These are phyloP conservation scores for Cicer chorassanicum DNA, from an alignment of 306 rosid species.

Conservation along the genomic window DNA sequence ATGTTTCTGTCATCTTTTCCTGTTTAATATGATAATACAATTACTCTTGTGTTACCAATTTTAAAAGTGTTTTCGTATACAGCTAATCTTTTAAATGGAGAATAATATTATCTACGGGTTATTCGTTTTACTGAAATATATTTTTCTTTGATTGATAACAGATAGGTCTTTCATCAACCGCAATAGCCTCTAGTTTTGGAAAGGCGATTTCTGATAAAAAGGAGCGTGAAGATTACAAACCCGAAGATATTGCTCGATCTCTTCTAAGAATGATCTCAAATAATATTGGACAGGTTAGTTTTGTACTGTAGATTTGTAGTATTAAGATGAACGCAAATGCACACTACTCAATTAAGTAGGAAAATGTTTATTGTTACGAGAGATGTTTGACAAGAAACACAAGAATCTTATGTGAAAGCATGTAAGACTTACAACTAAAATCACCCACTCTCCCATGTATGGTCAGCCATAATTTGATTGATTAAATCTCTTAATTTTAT, in stretches of 20 bases:
- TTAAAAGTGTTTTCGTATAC: conserved; percentile 6
- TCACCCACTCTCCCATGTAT: too few species aligned
- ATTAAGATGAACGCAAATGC: conserved; percentile 1
- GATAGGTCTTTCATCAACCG: conserved; percentile 84
- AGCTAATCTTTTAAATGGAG: conserved; percentile 33
- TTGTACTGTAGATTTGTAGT: background rate
- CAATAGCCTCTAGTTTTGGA: conserved; percentile 99
- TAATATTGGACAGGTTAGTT: conserved; percentile 90
- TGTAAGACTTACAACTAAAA: too few species aligned
- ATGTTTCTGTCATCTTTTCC: conserved; percentile 30
- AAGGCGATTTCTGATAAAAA: conserved; percentile 80
- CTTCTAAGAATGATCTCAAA: conserved; percentile 94
- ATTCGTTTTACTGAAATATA: conserved; percentile 36
- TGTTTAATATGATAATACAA: conserved; percentile 26
- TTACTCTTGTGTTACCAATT: conserved; percentile 4
- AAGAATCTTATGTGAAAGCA: too few species aligned
- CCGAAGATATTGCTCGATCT: conserved; percentile 92
- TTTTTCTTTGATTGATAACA: conserved; percentile 50
- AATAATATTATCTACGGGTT: conserved; percentile 24
- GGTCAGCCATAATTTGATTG: too few species aligned
- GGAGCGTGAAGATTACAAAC: conserved; percentile 75
- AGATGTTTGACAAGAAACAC: too few species aligned
- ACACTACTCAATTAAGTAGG: background rate
- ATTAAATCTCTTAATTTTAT: too few species aligned
- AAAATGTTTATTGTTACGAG: too few species aligned